phyloP scores from a whole-genome alignment of 306 rosid species.

The Aeschynomene evenia region DNA sequence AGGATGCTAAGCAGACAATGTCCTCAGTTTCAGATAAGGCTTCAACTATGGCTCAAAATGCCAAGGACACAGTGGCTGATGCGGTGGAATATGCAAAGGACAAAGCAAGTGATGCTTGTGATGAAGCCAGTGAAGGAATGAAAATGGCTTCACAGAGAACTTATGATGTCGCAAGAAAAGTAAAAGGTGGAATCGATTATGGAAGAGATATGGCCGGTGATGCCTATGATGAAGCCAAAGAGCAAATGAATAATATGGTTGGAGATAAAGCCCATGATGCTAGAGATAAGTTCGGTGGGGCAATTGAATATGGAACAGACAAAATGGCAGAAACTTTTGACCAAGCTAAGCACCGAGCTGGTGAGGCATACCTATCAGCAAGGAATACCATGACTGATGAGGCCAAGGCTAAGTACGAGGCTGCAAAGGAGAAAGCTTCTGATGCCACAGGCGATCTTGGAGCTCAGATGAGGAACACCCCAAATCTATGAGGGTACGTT shows the following conservation, averaged over 20 bases:
- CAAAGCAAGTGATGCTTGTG: conserved; percentile 24
- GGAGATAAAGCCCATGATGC: conserved; percentile 23
- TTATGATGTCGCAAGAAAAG: conserved; percentile 11
- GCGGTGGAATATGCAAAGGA: conserved; percentile 13
- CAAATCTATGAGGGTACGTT: conserved; percentile 34
- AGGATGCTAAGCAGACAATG: conserved; percentile 21
- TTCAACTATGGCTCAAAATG: conserved; percentile 22
- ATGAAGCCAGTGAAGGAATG: conserved; percentile 10
- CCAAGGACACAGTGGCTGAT: neutral
- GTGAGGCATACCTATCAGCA: conserved; percentile 24
- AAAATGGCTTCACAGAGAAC: conserved; percentile 14
- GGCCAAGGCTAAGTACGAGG: conserved; percentile 45
- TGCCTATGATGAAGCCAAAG: conserved; percentile 22
- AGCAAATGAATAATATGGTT: conserved; percentile 8
- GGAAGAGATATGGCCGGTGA: conserved; percentile 16
- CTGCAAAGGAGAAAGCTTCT: conserved; percentile 64
- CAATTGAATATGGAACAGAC: conserved; percentile 22
- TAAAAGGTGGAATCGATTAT: conserved; percentile 7
- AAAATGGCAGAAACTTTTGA: conserved; percentile 39
- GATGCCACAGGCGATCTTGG: conserved; percentile 56
- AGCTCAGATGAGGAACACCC: conserved; percentile 46
- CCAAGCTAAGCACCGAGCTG: conserved; percentile 32
- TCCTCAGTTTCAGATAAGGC: conserved; percentile 27
- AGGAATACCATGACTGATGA: conserved; percentile 34
- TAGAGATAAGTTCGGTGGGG: conserved; percentile 8